phyloP scores from a whole-genome alignment of 768 basidiomycete genomes.

The Leucocoprinus birnbaumii region DNA sequence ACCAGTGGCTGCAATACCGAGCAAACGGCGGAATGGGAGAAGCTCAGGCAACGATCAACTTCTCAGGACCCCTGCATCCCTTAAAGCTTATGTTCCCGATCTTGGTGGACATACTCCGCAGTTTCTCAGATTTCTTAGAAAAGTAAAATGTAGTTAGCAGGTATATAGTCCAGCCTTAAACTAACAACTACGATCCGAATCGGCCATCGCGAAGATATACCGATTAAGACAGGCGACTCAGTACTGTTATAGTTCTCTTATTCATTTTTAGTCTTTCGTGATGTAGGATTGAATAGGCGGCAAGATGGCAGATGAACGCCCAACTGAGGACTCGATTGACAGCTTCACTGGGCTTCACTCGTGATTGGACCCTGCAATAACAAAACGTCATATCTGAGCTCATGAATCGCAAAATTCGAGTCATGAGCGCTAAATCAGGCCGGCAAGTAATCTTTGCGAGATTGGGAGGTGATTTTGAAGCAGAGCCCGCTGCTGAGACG shows the following conservation, averaged over 20 bases:
- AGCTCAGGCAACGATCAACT: neutral
- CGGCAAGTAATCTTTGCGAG: too few relatives aligned
- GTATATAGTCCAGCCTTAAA: too few relatives aligned
- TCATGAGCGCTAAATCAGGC: neutral
- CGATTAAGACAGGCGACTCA: too few relatives aligned
- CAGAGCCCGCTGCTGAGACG: too few relatives aligned
- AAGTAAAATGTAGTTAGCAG: too few relatives aligned
- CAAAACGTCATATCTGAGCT: conserved; percentile 5
- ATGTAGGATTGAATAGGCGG: neutral
- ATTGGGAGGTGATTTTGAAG: too few relatives aligned
- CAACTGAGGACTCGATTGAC: neutral
- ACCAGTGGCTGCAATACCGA: too few relatives aligned
- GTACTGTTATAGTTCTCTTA: too few relatives aligned
- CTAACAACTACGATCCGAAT: too few relatives aligned
- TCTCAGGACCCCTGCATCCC: neutral
- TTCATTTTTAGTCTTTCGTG: neutral
- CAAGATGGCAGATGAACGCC: conserved; percentile 7
- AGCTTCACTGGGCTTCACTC: neutral
- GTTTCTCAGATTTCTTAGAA: too few relatives aligned
- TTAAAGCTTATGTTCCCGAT: neutral
- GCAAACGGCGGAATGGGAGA: neutral
- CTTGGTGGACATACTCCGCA: neutral
- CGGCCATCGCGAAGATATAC: too few relatives aligned
- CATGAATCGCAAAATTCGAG: neutral
- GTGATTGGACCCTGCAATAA: neutral